Evolutionary conservation across 2,329 filamentous ascomycete species (phyloP).

Genomic region (Clonostachys sp.): DNA sequence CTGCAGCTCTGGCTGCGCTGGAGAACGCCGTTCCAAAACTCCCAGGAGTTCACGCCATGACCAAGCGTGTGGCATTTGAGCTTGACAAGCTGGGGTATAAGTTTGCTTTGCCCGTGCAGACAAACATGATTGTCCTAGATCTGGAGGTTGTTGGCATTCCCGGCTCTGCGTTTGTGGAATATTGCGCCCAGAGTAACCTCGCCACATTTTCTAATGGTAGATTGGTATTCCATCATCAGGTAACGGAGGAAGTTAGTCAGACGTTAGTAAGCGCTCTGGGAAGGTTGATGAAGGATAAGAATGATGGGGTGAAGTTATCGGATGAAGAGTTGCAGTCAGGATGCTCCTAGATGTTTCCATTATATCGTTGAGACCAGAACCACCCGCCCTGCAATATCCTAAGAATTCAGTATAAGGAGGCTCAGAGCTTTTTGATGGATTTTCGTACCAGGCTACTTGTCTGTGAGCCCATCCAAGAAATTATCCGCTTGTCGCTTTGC

Average conservation of each 20-base stretch:
- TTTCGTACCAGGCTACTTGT: no score
- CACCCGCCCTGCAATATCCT: no score
- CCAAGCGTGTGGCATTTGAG: constrained; percentile 8
- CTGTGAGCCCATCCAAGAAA: constrained; percentile 58
- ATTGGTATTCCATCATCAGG: constrained; percentile 2
- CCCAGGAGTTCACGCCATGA: constrained; percentile 9
- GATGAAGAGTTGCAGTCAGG: background rate
- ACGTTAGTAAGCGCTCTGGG: background rate
- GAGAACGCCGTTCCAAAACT: constrained; percentile 14
- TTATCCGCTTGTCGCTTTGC: constrained; percentile 66
- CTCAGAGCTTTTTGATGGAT: no score
- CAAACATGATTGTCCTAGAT: constrained; percentile 17
- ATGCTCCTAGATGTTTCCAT: background rate
- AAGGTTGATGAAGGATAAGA: constrained; percentile 1
- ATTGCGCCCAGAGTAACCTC: background rate
- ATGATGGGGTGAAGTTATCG: background rate
- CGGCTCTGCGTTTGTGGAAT: background rate
- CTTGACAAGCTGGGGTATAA: constrained; percentile 10
- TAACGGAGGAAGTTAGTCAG: background rate
- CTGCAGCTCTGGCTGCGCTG: constrained; percentile 63
- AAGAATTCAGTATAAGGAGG: no score
- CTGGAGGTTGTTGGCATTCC: constrained; percentile 4
- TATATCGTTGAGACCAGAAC: no score
- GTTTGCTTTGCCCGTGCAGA: constrained; percentile 15
- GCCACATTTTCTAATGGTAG: background rate